A percentile compares a stretch with the other conserved stretches of the same genome.
phyloP scores from a whole-genome alignment of 2,329 filamentous ascomycete genomes.

The Cercospora zeae-maydis region DNA sequence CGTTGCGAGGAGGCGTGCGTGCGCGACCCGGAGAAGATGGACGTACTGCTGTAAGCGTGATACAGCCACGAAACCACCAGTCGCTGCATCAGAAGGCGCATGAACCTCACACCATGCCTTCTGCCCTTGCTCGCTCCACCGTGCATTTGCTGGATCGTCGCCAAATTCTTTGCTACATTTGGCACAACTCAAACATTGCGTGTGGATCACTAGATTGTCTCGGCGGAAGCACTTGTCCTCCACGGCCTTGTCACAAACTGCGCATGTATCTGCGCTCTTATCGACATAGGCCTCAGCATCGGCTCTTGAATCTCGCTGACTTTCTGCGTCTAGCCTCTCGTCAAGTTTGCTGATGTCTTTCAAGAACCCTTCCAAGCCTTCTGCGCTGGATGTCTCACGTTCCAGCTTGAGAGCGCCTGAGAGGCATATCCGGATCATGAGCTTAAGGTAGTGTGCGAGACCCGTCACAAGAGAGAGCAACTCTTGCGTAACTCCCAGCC shows the following conservation, averaged over 20 bases:
- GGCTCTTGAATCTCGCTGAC: slow-evolving; percentile 45
- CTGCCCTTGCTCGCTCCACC: slow-evolving; percentile 65
- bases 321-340: slow-evolving; percentile 66
- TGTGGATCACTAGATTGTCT: slow-evolving; percentile 76
- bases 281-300: slow-evolving; percentile 45
- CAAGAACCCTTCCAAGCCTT: slow-evolving; percentile 77
- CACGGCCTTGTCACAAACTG: slow-evolving; percentile 76
- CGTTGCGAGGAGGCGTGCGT: slow-evolving; percentile 84
- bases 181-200: slow-evolving; percentile 67
- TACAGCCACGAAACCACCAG: slow-evolving; percentile 65
- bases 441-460: slow-evolving; percentile 93
- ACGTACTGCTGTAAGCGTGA: slow-evolving; percentile 92
- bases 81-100: slow-evolving; percentile 53
- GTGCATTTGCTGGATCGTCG: slow-evolving; percentile 63
- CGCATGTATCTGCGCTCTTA: slow-evolving; percentile 68
- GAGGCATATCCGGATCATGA: slow-evolving; percentile 92
- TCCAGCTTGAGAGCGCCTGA: slow-evolving; percentile 91
- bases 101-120: slow-evolving; percentile 62
- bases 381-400: slow-evolving; percentile 69
- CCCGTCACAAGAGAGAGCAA: slow-evolving; percentile 96
- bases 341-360: slow-evolving; percentile 83
- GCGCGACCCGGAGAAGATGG: slow-evolving; percentile 84
- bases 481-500: slow-evolving; percentile 94
- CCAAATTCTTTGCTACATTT: slow-evolving; percentile 73
- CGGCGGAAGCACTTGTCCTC: slow-evolving; percentile 86